A percentile compares a stretch with the other conserved stretches of the same genome.
These are phyloP conservation scores for Dendrobium chrysotoxum DNA, from an alignment of 106 monocot species.

Conservation along the genomic window DNA sequence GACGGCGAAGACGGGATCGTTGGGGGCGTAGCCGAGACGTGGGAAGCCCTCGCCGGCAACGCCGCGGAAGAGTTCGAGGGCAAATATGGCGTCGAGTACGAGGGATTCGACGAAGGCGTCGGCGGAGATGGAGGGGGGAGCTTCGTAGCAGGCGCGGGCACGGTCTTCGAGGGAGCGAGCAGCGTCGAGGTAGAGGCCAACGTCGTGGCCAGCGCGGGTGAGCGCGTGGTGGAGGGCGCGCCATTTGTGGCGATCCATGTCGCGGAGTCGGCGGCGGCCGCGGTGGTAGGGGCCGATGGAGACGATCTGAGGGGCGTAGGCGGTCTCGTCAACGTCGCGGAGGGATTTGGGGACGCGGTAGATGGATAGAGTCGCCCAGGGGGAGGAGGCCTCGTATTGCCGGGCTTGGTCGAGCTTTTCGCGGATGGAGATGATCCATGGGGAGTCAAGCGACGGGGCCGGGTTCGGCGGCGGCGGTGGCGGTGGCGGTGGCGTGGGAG, in stretches of 20 bases:
- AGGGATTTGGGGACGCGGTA: too few species aligned
- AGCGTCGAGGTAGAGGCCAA: too few species aligned
- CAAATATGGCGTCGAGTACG: slow-evolving; percentile 55
- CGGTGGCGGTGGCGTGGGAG: too few species aligned
- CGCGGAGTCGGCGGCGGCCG: slow-evolving; percentile 37
- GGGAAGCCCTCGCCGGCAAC: slow-evolving; percentile 49
- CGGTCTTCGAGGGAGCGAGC: background rate
- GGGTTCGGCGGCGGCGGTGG: too few species aligned
- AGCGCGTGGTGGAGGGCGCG: slow-evolving; percentile 51
- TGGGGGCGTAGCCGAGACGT: slow-evolving; percentile 44
- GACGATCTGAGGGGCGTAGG: slow-evolving; percentile 34
- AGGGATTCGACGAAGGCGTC: slow-evolving; percentile 46
- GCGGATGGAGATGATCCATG: slow-evolving; percentile 46
- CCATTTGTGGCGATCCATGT: slow-evolving; percentile 67
- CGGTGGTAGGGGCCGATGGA: slow-evolving; percentile 27
- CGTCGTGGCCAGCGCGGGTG: slow-evolving; percentile 19
- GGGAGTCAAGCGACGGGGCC: too few species aligned
- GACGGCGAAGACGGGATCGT: slow-evolving; percentile 77
- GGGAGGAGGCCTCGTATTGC: too few species aligned
- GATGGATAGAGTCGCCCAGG: too few species aligned
- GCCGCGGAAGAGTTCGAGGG: slow-evolving; percentile 70
- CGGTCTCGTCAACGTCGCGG: background rate
- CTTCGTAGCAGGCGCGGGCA: slow-evolving; percentile 46
- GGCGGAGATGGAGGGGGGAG: slow-evolving; percentile 10
- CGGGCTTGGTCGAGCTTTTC: slow-evolving; percentile 49